These are phyloP conservation scores for Castanopsis chinensis DNA, from an alignment of 306 rosid species.

Conservation along the genomic window DNA sequence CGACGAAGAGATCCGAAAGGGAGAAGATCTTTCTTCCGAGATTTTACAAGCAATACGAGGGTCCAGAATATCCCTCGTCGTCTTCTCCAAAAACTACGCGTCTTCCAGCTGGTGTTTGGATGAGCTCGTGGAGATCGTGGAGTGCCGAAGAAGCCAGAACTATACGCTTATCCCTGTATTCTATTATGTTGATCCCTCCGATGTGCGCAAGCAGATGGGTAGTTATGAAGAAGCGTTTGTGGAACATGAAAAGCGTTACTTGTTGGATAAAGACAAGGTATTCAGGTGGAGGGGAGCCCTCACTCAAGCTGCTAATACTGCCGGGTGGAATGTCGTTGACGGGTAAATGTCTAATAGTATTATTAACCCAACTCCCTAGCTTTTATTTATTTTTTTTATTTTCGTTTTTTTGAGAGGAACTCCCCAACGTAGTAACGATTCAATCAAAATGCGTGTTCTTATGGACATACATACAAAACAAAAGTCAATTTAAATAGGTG, in stretches of 20 bases:
- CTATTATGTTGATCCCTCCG: neutral
- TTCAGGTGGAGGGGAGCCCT: neutral
- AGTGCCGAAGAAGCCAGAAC: neutral
- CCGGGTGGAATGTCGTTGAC: too few species aligned
- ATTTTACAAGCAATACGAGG: neutral
- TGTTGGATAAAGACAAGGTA: neutral
- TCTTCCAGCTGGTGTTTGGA: neutral
- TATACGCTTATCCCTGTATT: neutral
- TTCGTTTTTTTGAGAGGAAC: too few species aligned
- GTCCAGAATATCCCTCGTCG: neutral
- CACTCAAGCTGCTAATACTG: constrained; percentile 9
- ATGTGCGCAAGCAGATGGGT: neutral
- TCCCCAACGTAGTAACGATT: too few species aligned
- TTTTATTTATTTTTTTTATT: too few species aligned
- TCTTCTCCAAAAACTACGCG: neutral
- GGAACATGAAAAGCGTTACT: neutral
- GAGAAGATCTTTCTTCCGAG: neutral
- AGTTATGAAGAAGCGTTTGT: neutral
- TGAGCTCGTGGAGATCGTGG: constrained; percentile 3
- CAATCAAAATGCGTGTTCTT: too few species aligned
- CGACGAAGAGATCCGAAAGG: neutral
- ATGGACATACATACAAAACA: too few species aligned
- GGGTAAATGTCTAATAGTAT: too few species aligned
- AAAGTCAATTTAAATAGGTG: too few species aligned
- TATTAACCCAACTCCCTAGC: too few species aligned